Evolutionary conservation across 2,329 filamentous ascomycete genomes (phyloP).

Genomic region (Colletotrichum orchidophilum): DNA sequence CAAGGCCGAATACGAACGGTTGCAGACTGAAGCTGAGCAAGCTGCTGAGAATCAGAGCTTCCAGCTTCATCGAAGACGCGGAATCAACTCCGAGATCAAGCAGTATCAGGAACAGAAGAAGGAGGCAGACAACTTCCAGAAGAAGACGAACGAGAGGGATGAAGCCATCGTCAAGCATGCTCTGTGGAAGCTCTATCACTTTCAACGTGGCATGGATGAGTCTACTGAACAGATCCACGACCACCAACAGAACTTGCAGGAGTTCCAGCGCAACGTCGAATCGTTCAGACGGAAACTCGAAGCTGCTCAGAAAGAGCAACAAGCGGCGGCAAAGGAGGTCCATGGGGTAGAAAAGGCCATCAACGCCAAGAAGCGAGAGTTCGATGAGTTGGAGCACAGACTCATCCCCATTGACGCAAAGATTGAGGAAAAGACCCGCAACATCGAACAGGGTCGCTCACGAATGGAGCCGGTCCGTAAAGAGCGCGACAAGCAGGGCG

Average conservation of each 20-base stretch:
- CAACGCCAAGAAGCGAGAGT: slow-evolving; percentile 83
- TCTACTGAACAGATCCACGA: slow-evolving; percentile 90
- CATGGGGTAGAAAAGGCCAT: slow-evolving; percentile 86
- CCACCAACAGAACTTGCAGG: slow-evolving; percentile 94
- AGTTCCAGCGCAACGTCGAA: slow-evolving; percentile 87
- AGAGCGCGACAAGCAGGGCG: slow-evolving; percentile 78
- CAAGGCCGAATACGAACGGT: slow-evolving; percentile 89
- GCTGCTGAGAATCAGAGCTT: slow-evolving; percentile 89
- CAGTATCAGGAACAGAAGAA: slow-evolving; percentile 97
- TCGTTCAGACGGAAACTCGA: slow-evolving; percentile 84
- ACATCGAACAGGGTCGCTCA: slow-evolving; percentile 73
- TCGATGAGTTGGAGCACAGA: slow-evolving; percentile 86
- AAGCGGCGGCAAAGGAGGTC: slow-evolving; percentile 78
- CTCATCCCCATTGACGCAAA: slow-evolving; percentile 94
- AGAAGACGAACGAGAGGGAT: slow-evolving; percentile 90
- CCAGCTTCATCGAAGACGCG: slow-evolving; percentile 87
- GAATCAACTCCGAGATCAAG: slow-evolving; percentile 97
- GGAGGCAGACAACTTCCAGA: slow-evolving; percentile 92
- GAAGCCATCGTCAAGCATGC: slow-evolving; percentile 92
- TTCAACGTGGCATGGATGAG: slow-evolving; percentile 91
- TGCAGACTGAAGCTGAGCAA: slow-evolving; percentile 88
- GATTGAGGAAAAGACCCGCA: slow-evolving; percentile 78
- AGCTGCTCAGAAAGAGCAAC: slow-evolving; percentile 84
- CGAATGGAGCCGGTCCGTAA: slow-evolving; percentile 77
- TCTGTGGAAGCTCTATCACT: slow-evolving; percentile 96